Evolutionary conservation across 1,139 yeast species (phyloP).

Genomic region (Candida pseudoviswanathii): DNA sequence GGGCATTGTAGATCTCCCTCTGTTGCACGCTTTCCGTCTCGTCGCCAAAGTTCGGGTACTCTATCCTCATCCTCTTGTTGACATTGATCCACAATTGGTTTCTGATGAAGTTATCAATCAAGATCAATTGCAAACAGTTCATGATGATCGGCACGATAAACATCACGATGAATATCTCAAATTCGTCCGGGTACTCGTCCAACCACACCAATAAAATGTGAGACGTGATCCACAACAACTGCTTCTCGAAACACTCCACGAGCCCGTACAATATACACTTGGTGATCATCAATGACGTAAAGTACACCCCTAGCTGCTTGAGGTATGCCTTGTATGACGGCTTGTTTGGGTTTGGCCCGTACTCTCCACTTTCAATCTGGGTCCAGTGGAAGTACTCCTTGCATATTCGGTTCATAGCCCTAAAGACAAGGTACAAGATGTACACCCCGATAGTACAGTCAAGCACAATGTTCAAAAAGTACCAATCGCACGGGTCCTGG

Average conservation of each 20-base stretch:
- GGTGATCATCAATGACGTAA: constrained; percentile 66
- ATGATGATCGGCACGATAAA: constrained; percentile 75
- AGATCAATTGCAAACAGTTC: constrained; percentile 84
- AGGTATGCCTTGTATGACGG: constrained; percentile 67
- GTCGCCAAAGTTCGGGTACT: constrained; percentile 16
- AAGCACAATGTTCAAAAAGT: constrained; percentile 80
- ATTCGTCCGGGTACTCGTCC: constrained; percentile 68
- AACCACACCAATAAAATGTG: constrained; percentile 69
- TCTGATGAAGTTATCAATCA: constrained; percentile 86
- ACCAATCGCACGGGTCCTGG: constrained; percentile 83
- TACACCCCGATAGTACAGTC: constrained; percentile 98
- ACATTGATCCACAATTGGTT: constrained; percentile 33
- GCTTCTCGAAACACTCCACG: constrained; percentile 42
- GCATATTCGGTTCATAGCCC: constrained; percentile 46
- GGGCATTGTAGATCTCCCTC: constrained; percentile 15
- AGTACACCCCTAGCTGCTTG: constrained; percentile 74
- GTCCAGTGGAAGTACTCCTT: constrained; percentile 34
- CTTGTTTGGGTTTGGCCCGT: constrained; percentile 59
- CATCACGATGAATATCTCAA: constrained; percentile 86
- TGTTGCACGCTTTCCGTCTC: constrained; percentile 20
- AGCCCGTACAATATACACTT: constrained; percentile 48
- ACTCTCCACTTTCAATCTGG: constrained; percentile 79
- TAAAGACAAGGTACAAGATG: constrained; percentile 60
- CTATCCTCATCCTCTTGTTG: constrained; percentile 23
- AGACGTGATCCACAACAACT: constrained; percentile 48